Evolutionary conservation across 2,329 filamentous ascomycete species (phyloP), one percentile per base, ranked within the genome.

Genomic region (Hypoxylon rubiginosum): DNA sequence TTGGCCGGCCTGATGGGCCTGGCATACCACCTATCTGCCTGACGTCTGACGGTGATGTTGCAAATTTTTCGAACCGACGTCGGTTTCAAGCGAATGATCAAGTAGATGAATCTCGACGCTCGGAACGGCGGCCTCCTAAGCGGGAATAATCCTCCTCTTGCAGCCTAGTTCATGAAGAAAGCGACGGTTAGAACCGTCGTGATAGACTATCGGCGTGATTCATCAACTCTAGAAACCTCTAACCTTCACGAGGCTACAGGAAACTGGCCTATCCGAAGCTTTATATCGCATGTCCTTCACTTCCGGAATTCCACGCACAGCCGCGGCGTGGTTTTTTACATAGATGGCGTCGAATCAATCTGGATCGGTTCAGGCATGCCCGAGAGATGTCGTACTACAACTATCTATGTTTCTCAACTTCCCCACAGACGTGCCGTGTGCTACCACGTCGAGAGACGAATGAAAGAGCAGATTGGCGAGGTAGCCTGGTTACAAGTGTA

Each of bases 331-430:
- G 61, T 34, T 41, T 34, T 41, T 43, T 24, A 58, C 39, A 3
- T 21, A 43, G 39, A 45, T 50, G 52, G 43, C 45, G 48, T 62
- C 54, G 28, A 24, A 55, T 43, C 39, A 39, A 39, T 60, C 28
- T 32, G 39, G 26, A 43, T 28, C 50, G 39, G 19, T 30, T 17
- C 30, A 43, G 28, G 50, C 39, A 60, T 30, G 51, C 58, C 52
- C 15, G 13, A 19, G 48, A 58, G 46, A 59, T 17, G 30, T 26
- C 11, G 24, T 68, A 48, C 56, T 51, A 60, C 57, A 58, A 56
- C 57, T 69, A 58, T 56, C 21, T 24, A 60, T 56, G 60, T 67
- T 69, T 67, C 57, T 69, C 64, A 30, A 64, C 67, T 69, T 69
- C 60, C 41, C 64, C 58, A 60, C 60, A 62, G 24, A 34, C 39